Base-by-base conservation (phyloP, 352 stramenopile species). In the Phytophthora gonapodyides region DNA sequence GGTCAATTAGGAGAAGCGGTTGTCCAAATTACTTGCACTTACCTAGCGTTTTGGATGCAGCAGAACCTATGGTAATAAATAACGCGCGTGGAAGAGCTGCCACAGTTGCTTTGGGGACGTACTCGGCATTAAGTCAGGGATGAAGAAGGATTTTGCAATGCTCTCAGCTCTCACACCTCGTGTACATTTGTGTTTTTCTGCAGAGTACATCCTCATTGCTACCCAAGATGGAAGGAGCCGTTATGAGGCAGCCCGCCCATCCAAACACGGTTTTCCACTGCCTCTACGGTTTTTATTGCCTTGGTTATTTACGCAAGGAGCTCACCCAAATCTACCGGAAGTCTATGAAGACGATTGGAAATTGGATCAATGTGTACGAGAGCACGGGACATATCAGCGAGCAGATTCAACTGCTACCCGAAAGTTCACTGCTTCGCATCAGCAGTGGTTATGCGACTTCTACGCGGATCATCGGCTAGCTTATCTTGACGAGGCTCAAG, bases 391-490 rank as follows among this genome's bases (percentile, higher is more conserved):
- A 7, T 47, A 47, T 33, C 41, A 47, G 16, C 41, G 19, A 13
- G 41, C 41, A 33, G 41, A 47, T n/a, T 16, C 41, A 24, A 34
- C 17, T 9, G 33, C 41, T 47, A 15, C 33, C 19, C 41, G 41
- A 7, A 47, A 47, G n/a, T 47, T 47, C 33, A 47, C 41, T 33
- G 19, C 16, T 10, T 13, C 12, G 30, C 41, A 47, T 21, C 41
- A 47, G 41, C 41, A 47, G 41, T 47, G 41, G 41, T 33, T 47
- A 47, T 47, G 41, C 41, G 41, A 47, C 41, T 47, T 47, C 41
- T 47, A 33, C 41, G 41, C 41, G 13, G 17, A 47, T 33, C 19
- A 47, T 21, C 17, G 16, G 17, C 19, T 47, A n/a, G 24, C 21
- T 24, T 24, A 24, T 24, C 21, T 24, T 24, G 21, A 24, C 21